Conservation (phyloP, 768 basidiomycete genomes). For the Panus rudis region DNA sequence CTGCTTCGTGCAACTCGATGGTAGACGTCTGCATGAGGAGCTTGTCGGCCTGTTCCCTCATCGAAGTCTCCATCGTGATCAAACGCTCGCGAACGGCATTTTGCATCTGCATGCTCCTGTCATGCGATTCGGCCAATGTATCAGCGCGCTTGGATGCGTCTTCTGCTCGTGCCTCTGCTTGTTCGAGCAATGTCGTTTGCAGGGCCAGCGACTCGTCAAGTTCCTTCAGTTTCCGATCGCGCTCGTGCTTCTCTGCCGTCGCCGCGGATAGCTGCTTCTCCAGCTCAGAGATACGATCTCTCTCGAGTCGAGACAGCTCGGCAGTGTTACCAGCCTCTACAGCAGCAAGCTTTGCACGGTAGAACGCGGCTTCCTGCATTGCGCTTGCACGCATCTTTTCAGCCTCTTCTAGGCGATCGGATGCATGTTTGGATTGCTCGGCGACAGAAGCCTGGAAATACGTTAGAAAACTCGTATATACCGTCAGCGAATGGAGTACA, state of each 20-base stretch:
- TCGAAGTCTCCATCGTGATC: constrained; percentile 48
- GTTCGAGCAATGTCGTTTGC: constrained; percentile 70
- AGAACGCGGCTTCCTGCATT: constrained; percentile 90
- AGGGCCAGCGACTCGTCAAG: constrained; percentile 66
- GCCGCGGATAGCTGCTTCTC: constrained; percentile 62
- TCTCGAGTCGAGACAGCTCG: constrained; percentile 67
- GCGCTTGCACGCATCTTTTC: constrained; percentile 74
- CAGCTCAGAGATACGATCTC: constrained; percentile 67
- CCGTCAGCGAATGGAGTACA: constrained; percentile 16
- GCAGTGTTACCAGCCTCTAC: constrained; percentile 61
- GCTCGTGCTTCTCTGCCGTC: constrained; percentile 52
- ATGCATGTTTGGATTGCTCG: constrained; percentile 69
- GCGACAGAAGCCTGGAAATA: constrained; percentile 53
- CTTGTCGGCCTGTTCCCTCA: constrained; percentile 73
- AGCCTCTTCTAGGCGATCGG: constrained; percentile 72
- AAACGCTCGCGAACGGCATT: constrained; percentile 64
- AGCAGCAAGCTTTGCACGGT: constrained; percentile 89
- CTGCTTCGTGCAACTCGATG: constrained; percentile 74
- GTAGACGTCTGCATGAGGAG: constrained; percentile 67
- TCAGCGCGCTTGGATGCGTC: constrained; percentile 77
- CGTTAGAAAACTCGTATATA: neutral
- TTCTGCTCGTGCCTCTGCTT: constrained; percentile 69
- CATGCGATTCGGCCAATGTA: constrained; percentile 60
- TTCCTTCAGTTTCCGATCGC: constrained; percentile 68
- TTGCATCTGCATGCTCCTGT: constrained; percentile 55